A percentile compares a stretch with the other conserved stretches of the same genome.
Conservation (phyloP, 345 rosid genomes). For the Pistacia atlantica region DNA sequence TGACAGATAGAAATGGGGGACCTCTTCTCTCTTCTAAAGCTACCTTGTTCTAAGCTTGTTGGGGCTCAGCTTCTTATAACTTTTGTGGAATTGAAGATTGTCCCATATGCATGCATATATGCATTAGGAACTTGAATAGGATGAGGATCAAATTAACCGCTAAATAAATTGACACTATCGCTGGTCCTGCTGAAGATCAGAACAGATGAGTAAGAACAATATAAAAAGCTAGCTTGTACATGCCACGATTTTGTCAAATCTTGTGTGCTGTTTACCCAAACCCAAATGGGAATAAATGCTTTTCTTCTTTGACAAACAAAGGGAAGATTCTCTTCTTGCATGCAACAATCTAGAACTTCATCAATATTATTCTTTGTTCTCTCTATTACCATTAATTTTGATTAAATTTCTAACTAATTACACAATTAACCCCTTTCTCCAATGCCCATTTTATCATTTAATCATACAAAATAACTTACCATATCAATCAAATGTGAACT, state of each 20-base stretch:
- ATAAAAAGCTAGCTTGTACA: conserved; percentile 8
- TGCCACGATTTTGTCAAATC: conserved; percentile 18
- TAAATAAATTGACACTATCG: background rate
- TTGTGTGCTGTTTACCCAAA: conserved; percentile 26
- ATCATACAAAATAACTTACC: too few relatives aligned
- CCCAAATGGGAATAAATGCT: conserved; percentile 64
- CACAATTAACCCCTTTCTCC: background rate
- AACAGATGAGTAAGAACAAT: conserved; percentile 22
- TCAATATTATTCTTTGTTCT: conserved; percentile 16
- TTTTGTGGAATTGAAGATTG: conserved; percentile 90
- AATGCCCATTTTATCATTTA: too few relatives aligned
- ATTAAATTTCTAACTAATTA: conserved; percentile 15
- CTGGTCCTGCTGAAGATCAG: background rate
- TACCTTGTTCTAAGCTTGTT: conserved; percentile 23
- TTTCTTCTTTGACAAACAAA: conserved; percentile 84
- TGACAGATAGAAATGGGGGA: conserved; percentile 41
- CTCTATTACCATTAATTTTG: conserved; percentile 19
- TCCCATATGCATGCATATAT: conserved; percentile 20
- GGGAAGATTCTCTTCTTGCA: conserved; percentile 37
- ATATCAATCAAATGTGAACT: background rate
- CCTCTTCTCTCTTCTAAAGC: conserved; percentile 45
- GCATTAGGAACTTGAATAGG: conserved; percentile 8
- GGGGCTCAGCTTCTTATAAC: conserved; percentile 50
- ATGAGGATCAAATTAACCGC: conserved; percentile 20
- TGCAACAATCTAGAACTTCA: conserved; percentile 30